Evolutionary conservation across 306 rosid species (phyloP), one percentile per base, ranked within the genome.

Genomic region (Erythrophleum fordii): DNA sequence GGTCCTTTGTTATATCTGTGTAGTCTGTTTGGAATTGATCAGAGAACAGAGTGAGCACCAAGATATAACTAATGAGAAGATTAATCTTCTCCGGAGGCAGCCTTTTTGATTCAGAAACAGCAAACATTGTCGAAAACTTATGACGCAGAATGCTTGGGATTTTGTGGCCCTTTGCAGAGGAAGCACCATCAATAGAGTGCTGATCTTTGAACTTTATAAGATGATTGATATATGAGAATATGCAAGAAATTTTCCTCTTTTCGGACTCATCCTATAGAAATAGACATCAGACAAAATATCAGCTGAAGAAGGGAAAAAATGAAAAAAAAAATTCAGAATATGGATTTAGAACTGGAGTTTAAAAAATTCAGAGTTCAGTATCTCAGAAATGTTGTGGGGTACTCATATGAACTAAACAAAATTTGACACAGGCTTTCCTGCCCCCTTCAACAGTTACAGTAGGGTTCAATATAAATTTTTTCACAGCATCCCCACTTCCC

Each of bases 161-260:
- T 72, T 59, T 88, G 58, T 87, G 94, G 68, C 64, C 20, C 87
- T 86, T 93, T 3, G 88, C 87, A 8, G 93, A 83, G 75, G 88
- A 77, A 79, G 70, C 58, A 41, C 87, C 80, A 23, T 85, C 90
- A 87, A 87, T 73, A 34, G 91, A 78, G 74, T 88, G 83, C 82
- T 80, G 87, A 72, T 93, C 97, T 85, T 89, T 95, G 77, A 86
- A 95, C 87, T 89, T 93, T 66, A 93, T 44, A 68, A 95, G 97
- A 87, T 95, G 97, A 2, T 87, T 91, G 77, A 95, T 87, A 82
- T 80, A 93, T 18, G 98, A 86, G 48, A 90, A 83, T 80, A 95
- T 89, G 89, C 89, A 83, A 45, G 82, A 85, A n/a, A 74, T 81
- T 76, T 83, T 85, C 83, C 55, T 75, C 90, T 88, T 89, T 77